Evolutionary conservation across 106 monocot species (phyloP).

Genomic region (Dendrobium chrysotoxum): DNA sequence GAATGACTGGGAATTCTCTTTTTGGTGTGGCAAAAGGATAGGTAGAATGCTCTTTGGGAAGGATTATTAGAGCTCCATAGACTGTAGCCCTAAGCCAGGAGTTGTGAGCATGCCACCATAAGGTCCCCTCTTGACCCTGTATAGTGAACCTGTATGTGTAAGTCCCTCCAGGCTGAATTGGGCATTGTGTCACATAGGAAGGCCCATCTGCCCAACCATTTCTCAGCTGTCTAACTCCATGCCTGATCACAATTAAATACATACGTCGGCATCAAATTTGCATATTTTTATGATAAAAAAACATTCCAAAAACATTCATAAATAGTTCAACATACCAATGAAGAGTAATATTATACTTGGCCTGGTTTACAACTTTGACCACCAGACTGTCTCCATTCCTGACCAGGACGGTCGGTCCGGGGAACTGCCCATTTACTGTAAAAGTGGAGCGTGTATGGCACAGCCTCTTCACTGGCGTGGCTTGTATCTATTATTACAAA

Average conservation of each 20-base stretch:
- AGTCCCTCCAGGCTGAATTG: constrained; percentile 41
- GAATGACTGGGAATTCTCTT: constrained; percentile 27
- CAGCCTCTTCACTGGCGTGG: constrained; percentile 68
- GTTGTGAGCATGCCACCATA: constrained; percentile 69
- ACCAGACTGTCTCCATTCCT: constrained; percentile 51
- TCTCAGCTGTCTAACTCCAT: constrained; percentile 42
- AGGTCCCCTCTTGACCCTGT: constrained; percentile 41
- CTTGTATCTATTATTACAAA: constrained; percentile 27
- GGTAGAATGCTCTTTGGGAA: constrained; percentile 25
- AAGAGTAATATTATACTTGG: constrained; percentile 50
- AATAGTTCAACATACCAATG: constrained; percentile 42
- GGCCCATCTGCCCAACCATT: constrained; percentile 61
- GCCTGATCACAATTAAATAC: constrained; percentile 29
- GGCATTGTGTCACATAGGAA: constrained; percentile 54
- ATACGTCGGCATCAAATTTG: background rate
- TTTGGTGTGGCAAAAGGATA: constrained; percentile 46
- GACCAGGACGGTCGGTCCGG: constrained; percentile 52
- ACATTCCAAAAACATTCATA: background rate
- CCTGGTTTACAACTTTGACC: constrained; percentile 46
- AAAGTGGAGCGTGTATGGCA: constrained; percentile 49
- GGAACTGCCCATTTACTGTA: constrained; percentile 65
- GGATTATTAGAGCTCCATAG: constrained; percentile 53
- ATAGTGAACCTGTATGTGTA: constrained; percentile 55
- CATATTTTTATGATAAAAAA: background rate
- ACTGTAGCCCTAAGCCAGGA: constrained; percentile 62